phyloP scores from a whole-genome alignment of 2,329 filamentous ascomycete genomes.

The Cordyceps sp. region DNA sequence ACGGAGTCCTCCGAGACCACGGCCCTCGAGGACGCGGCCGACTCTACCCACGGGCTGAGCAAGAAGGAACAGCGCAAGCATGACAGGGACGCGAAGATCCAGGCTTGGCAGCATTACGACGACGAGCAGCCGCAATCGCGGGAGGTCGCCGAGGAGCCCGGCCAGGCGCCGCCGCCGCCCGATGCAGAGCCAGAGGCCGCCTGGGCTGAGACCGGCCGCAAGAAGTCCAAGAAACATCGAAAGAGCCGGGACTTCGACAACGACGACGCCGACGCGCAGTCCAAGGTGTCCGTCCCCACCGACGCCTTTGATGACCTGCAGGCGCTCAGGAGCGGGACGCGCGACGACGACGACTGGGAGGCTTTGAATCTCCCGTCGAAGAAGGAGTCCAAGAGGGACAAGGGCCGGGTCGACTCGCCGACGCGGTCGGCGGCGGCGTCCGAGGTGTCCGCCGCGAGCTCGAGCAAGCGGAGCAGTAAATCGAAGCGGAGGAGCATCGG shows the following conservation, averaged over 20 bases:
- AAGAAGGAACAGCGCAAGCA: constrained; percentile 23
- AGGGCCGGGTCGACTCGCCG: constrained; percentile 13
- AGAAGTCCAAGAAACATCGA: constrained; percentile 13
- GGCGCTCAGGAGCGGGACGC: constrained; percentile 1
- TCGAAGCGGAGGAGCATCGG: constrained; percentile 20
- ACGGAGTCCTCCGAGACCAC: constrained; percentile 2
- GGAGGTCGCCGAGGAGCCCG: constrained; percentile 2
- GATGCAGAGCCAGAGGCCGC: constrained; percentile 8
- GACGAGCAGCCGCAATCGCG: constrained; percentile 5
- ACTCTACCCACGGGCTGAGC: constrained; percentile 10
- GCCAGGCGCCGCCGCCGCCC: constrained; percentile 1
- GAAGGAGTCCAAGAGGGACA: constrained; percentile 19
- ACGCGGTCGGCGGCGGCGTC: constrained; percentile 16
- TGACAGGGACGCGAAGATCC: constrained; percentile 18
- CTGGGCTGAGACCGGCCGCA: constrained; percentile 10
- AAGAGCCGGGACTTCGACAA: constrained; percentile 10
- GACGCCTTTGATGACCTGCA: constrained; percentile 13
- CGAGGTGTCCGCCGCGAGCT: constrained; percentile 18
- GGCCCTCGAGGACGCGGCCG: constrained; percentile 9
- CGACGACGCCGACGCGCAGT: constrained; percentile 8
- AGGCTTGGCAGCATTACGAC: constrained; percentile 11
- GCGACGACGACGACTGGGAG: constrained; percentile 18
- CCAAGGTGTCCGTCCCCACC: constrained; percentile 11
- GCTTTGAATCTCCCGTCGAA: constrained; percentile 14
- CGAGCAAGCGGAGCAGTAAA: constrained; percentile 22